Base-by-base conservation (phyloP, 176 grass and related monocot genomes). In the Zoysia japonica region DNA sequence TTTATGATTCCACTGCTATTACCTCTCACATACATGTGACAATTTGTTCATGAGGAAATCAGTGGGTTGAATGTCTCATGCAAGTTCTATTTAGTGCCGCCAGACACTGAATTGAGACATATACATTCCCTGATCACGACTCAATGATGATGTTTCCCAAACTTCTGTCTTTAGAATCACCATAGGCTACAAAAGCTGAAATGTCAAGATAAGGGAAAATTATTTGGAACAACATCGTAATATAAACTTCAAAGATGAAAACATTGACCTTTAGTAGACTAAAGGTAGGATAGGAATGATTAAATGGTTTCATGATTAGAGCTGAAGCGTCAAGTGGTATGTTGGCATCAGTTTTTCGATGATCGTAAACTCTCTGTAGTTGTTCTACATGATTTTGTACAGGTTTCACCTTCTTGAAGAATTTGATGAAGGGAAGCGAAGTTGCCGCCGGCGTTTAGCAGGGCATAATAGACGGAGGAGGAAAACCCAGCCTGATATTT, bases 371-470 rank as follows among this genome's bases (percentile, higher is more conserved):
- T 13, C 17, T 65, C 11, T 89, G 7, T 81, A 86, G 68, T 19
- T 70, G 75, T 11, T 60, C 2, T 70, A 71, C 45, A 51, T 85
- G 37, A 54, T 47, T 52, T 35, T 90, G 47, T 90, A 66, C 70
- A 96, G 96, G 70, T 99, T 99, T 87, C 96, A 99, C 76, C 81
- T 86, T 80, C 84, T 99, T 60, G 82, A 96, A 89, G 96, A 99
- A 79, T 99, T 99, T 82, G 96, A 99, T 80, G 96, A 99, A 83
- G 96, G 90, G 62, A 99, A 96, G 80, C 80, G 96, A 81, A 99
- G 96, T 52, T 99, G 96, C 60, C 90, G 96, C n/a, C 86, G 96
- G 41, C 90, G 96, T 65, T 88, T 96, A 82, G 90, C 90, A 65
- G 96, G 96, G 20, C 96, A 99, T 73, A 99, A 99, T 65, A 99